Base-by-base conservation (phyloP, 176 grass and related monocot species). In the Secale cereale region DNA sequence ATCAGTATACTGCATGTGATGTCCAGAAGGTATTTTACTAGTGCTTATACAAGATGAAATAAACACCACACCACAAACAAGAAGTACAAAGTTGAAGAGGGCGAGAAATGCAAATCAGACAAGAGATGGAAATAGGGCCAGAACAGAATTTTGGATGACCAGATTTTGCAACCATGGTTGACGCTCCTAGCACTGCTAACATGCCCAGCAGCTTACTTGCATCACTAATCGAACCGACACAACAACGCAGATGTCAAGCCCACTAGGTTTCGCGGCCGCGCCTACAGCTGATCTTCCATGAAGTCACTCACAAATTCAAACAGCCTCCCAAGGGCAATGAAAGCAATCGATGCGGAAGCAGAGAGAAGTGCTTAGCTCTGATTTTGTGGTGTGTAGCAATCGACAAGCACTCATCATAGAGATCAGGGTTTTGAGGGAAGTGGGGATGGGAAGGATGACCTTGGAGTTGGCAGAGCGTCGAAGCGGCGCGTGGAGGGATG, bases 381-480 rank as follows among this genome's bases (percentile, higher is more conserved):
- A 7, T 75, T 54, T 75, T 30, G 19, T 73, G 32, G 41, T 28
- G 15, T 30, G 26, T 30, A 22, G 7, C 73, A 76, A 56, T 22
- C 16, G 73, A 76, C 27, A 52, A 11, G 72, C 29, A 31, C 43
- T 31, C 52, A 74, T 41, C 40, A 50, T 19, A 50, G 41, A 30
- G 69, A 74, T 27, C 59, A 79, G 46, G 59, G 76, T 33, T 80
- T 62, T 29, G 59, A 19, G 68, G 28, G 33, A 39, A 76, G 56
- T 74, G 59, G 68, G 27, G 15, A 28, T n/a, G 26, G 40, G 54
- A 48, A 37, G 28, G 8, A 76, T 12, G n/a, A 91, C 89, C 85
- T 87, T 91, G 68, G 76, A 66, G 26, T 16, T 33, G 60, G 64
- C 0, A 1, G 65, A 10, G 29, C 67, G 80, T 22, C 76, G 68